Evolutionary conservation across 768 basidiomycete genomes (phyloP).

Genomic region (Sistotremastrum suecicum): DNA sequence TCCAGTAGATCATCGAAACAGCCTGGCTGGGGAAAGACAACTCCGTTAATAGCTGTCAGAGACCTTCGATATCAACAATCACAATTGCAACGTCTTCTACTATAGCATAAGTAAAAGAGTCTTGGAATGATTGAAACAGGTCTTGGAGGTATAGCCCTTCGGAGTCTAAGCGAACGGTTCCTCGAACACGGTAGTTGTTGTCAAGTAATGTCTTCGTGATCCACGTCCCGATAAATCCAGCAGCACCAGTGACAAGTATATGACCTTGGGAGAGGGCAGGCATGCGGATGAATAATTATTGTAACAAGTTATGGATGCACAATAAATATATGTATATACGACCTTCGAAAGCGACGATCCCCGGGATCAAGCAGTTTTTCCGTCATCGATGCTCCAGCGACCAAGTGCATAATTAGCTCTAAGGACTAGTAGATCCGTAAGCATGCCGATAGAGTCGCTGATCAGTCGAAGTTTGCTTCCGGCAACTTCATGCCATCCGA

Average conservation of each 20-base stretch:
- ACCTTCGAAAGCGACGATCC: no score
- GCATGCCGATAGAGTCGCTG: conserved; percentile 78
- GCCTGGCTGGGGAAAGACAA: no score
- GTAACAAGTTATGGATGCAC: no score
- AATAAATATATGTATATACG: no score
- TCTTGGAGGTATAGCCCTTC: conserved; percentile 25
- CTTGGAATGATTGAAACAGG: conserved; percentile 15
- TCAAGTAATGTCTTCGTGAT: conserved; percentile 13
- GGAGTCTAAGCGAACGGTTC: conserved; percentile 20
- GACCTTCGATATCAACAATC: neutral
- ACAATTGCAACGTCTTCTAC: conserved; percentile 24
- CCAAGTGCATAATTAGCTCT: conserved; percentile 70
- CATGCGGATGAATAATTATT: no score
- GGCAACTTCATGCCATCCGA: conserved; percentile 87
- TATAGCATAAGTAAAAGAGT: conserved; percentile 22
- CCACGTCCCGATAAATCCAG: conserved; percentile 15
- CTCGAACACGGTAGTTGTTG: conserved; percentile 16
- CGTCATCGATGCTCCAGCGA: conserved; percentile 37
- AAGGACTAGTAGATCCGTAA: conserved; percentile 72
- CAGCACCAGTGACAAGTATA: conserved; percentile 13
- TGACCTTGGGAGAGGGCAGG: neutral
- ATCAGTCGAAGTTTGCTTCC: conserved; percentile 87
- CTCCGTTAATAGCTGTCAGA: no score
- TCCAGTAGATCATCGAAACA: conserved; percentile 32
- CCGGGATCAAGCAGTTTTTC: neutral